Evolutionary conservation across 2,329 filamentous ascomycete species (phyloP).

Genomic region (Ophiostoma australiae): DNA sequence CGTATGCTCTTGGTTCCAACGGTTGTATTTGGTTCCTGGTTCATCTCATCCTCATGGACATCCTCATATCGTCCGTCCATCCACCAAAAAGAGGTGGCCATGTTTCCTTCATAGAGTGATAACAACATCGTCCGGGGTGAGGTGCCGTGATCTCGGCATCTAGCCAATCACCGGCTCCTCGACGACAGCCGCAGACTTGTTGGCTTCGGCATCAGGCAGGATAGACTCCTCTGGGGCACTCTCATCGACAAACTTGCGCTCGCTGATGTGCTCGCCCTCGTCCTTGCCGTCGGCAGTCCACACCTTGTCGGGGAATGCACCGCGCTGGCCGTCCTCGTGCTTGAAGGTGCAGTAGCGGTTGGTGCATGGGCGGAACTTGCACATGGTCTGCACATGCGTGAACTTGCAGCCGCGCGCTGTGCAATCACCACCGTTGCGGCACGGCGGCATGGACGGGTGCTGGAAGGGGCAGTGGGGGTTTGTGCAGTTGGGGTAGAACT

Average conservation of each 20-base stretch:
- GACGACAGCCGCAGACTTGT: background rate
- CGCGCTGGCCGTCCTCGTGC: conserved; percentile 86
- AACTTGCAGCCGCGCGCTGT: conserved; percentile 78
- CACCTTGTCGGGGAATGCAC: conserved; percentile 79
- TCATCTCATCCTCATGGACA: conserved; percentile 6
- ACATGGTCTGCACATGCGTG: conserved; percentile 76
- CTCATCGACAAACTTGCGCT: conserved; percentile 80
- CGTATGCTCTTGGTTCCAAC: background rate
- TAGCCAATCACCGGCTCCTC: conserved; percentile 10
- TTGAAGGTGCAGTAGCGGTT: conserved; percentile 86
- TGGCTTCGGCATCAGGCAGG: conserved; percentile 43
- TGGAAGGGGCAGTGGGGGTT: conserved; percentile 84
- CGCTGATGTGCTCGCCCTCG: conserved; percentile 62
- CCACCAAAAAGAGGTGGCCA: background rate
- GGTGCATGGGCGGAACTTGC: conserved; percentile 86
- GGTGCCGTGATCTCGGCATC: background rate
- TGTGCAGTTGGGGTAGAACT: conserved; percentile 85
- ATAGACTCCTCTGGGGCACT: conserved; percentile 65
- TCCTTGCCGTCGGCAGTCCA: conserved; percentile 63
- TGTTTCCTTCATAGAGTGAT: background rate
- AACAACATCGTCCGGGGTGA: background rate
- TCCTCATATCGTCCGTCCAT: background rate
- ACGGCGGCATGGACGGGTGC: conserved; percentile 80
- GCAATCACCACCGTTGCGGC: conserved; percentile 88
- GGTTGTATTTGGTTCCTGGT: background rate